Percentiles rank a stretch among this genome's conserved stretches.
These are phyloP conservation scores for Metahyphopichia silvanorum DNA, from an alignment of 805 yeast genomes.

Conservation along the genomic window DNA sequence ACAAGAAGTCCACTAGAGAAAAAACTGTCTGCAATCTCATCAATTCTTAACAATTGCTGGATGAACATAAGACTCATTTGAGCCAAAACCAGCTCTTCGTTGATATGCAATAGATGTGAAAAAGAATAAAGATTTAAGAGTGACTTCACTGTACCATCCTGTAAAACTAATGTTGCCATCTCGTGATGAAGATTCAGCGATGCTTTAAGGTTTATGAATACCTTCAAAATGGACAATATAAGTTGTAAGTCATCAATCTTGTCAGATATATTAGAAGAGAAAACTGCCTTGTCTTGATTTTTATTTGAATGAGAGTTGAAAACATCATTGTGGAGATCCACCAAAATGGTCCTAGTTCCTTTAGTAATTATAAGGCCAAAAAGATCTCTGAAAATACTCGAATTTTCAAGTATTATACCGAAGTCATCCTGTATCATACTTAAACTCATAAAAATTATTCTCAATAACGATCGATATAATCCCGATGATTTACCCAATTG, in stretches of 20 bases:
- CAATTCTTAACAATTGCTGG: slow-evolving; percentile 61
- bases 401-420: slow-evolving; percentile 40
- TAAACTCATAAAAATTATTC: slow-evolving; percentile 52
- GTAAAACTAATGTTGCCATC: slow-evolving; percentile 51
- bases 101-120: slow-evolving; percentile 57
- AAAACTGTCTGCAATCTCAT: slow-evolving; percentile 63
- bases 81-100: slow-evolving; percentile 67
- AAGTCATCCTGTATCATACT: slow-evolving; percentile 40
- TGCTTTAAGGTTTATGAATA: slow-evolving; percentile 48
- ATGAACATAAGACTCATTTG: slow-evolving; percentile 67
- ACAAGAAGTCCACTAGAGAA: slow-evolving; percentile 60
- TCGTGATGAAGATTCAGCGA: slow-evolving; percentile 46
- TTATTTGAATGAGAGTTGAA: slow-evolving; percentile 35
- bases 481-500: slow-evolving; percentile 40
- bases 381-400: slow-evolving; percentile 51
- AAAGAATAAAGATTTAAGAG: slow-evolving; percentile 65
- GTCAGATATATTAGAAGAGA: slow-evolving; percentile 38
- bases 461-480: slow-evolving; percentile 56
- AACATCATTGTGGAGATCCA: slow-evolving; percentile 57
- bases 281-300: slow-evolving; percentile 19
- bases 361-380: slow-evolving; percentile 63
- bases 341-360: slow-evolving; percentile 59
- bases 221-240: slow-evolving; percentile 61
- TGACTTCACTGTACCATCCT: slow-evolving; percentile 58
- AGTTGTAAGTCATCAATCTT: slow-evolving; percentile 64